phyloP scores from a whole-genome alignment of 148 eudicot species.

The Limonium bicolor region DNA sequence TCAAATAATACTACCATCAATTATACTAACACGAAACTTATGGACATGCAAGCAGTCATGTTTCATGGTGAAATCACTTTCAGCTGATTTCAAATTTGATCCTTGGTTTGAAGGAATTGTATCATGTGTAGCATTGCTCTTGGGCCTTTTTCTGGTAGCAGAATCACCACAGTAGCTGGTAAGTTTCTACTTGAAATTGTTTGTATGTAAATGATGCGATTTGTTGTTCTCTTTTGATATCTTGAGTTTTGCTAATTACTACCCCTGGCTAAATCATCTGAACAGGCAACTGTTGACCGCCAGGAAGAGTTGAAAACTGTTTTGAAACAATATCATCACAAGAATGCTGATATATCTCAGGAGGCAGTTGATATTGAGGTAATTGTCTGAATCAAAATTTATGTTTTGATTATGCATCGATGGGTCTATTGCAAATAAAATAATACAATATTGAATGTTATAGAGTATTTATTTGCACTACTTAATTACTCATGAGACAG shows the following conservation, averaged over 20 bases:
- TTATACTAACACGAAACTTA: too few species aligned
- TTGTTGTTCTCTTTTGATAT: too few species aligned
- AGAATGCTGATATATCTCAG: constrained; percentile 39
- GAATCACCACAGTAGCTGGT: constrained; percentile 97
- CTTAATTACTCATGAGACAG: constrained; percentile 16
- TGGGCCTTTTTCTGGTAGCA: constrained; percentile 61
- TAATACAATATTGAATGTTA: background rate
- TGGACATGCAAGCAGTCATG: too few species aligned
- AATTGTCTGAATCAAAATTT: constrained; percentile 1
- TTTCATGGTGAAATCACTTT: too few species aligned
- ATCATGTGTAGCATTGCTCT: constrained; percentile 45
- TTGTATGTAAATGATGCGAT: too few species aligned
- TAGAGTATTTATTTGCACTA: background rate
- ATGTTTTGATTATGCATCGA: background rate
- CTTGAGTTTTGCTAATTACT: too few species aligned
- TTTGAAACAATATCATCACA: constrained; percentile 45
- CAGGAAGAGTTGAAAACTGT: constrained; percentile 45
- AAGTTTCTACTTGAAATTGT: too few species aligned
- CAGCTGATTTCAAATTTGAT: too few species aligned
- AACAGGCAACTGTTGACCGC: constrained; percentile 49
- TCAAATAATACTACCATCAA: too few species aligned
- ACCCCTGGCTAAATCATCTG: background rate
- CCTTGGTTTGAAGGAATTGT: constrained; percentile 37
- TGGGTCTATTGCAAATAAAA: background rate
- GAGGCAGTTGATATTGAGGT: constrained; percentile 66